These are phyloP conservation scores for Candolleomyces efflorescens DNA, from an alignment of 768 basidiomycete genomes.

Conservation along the genomic window DNA sequence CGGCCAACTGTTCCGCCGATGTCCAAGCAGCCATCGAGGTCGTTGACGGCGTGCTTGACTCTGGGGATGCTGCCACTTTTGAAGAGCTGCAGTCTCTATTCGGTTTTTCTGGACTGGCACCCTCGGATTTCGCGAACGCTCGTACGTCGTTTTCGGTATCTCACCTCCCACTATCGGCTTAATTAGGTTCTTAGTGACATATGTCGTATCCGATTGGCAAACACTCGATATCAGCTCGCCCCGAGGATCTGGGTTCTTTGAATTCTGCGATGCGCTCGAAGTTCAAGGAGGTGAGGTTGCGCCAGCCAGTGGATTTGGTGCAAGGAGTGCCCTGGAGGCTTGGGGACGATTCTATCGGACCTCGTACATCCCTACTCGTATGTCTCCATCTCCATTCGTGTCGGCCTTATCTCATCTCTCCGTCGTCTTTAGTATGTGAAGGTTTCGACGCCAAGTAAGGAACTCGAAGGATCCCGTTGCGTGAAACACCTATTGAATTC, in stretches of 20 bases:
- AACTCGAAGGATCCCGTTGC: not conserved
- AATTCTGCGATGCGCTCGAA: constrained; percentile 66
- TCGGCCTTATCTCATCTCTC: not conserved
- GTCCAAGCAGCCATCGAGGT: constrained; percentile 58
- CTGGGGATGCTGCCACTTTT: constrained; percentile 41
- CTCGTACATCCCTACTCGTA: not conserved
- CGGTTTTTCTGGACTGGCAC: constrained; percentile 51
- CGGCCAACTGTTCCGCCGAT: constrained; percentile 69
- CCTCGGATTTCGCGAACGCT: constrained; percentile 61
- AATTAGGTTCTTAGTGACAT: constrained; percentile 39
- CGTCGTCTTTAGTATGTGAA: constrained; percentile 44
- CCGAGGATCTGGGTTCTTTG: constrained; percentile 42
- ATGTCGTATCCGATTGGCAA: constrained; percentile 69
- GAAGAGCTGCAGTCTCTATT: constrained; percentile 51
- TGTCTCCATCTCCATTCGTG: not conserved
- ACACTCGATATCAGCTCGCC: constrained; percentile 47
- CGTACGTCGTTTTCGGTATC: constrained; percentile 23
- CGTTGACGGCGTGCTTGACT: constrained; percentile 52
- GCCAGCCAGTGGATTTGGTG: constrained; percentile 52
- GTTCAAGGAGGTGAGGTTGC: constrained; percentile 52
- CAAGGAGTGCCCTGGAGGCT: constrained; percentile 51
- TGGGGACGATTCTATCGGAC: constrained; percentile 44
- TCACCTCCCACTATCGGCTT: constrained; percentile 33
- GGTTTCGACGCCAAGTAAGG: constrained; percentile 42
- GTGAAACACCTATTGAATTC: not conserved